These are phyloP conservation scores for Monosporascus ibericus DNA, from an alignment of 2,329 filamentous ascomycete species.

Conservation along the genomic window DNA sequence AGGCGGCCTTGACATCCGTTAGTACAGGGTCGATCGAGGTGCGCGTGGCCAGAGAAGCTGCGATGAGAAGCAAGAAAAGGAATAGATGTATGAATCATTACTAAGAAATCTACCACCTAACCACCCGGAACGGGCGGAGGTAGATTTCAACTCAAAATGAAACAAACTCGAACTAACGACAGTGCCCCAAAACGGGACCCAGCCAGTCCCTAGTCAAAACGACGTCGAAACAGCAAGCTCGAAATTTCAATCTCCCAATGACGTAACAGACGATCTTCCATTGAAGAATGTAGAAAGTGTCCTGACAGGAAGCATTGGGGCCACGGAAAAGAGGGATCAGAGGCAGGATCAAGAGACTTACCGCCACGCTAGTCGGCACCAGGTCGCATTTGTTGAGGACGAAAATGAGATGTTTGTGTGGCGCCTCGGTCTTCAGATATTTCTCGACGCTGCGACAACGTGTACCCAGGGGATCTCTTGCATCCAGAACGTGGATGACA, in stretches of 20 bases:
- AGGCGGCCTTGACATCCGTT: slow-evolving; percentile 63
- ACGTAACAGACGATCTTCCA: slow-evolving; percentile 96
- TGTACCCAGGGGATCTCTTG: slow-evolving; percentile 83
- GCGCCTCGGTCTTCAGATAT: slow-evolving; percentile 86
- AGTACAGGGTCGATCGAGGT: slow-evolving; percentile 17
- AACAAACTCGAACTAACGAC: slow-evolving; percentile 73
- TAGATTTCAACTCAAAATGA: slow-evolving; percentile 96
- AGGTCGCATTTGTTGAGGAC: slow-evolving; percentile 89
- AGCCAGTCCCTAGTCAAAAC: slow-evolving; percentile 61
- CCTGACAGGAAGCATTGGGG: slow-evolving; percentile 78
- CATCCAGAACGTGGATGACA: slow-evolving; percentile 89
- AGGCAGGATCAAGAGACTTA: slow-evolving; percentile 49
- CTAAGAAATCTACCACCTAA: slow-evolving; percentile 87
- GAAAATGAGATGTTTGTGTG: slow-evolving; percentile 92
- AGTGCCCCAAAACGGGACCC: slow-evolving; percentile 82
- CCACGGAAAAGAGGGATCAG: slow-evolving; percentile 18
- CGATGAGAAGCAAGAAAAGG: slow-evolving; percentile 22
- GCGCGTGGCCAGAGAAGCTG: slow-evolving; percentile 14
- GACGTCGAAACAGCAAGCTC: slow-evolving; percentile 60
- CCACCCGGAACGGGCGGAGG: slow-evolving; percentile 54
- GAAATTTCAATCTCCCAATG: slow-evolving; percentile 86
- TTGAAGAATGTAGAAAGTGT: slow-evolving; percentile 62
- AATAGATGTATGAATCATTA: slow-evolving; percentile 84
- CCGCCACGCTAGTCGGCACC: slow-evolving; percentile 85
- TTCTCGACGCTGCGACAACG: slow-evolving; percentile 87